These are phyloP conservation scores for Passiflora organensis DNA, from an alignment of 345 rosid species.

Conservation along the genomic window DNA sequence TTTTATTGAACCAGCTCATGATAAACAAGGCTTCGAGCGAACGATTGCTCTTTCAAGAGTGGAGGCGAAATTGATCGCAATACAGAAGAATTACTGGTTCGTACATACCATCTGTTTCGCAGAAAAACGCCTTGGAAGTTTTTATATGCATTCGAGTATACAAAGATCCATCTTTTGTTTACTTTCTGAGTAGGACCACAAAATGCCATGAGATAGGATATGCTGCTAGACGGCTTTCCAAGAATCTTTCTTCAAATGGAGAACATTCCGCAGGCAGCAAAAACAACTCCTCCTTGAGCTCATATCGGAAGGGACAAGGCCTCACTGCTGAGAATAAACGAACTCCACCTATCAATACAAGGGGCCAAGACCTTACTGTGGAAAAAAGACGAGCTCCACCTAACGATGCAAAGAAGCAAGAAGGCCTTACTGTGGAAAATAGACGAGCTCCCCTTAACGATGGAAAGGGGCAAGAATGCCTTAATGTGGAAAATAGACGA, in stretches of 20 bases:
- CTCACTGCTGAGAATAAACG: neutral
- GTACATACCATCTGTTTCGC: neutral
- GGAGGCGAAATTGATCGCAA: slow-evolving; percentile 34
- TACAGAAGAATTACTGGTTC: slow-evolving; percentile 60
- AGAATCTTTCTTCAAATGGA: slow-evolving; percentile 6
- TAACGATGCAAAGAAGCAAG: too few relatives aligned
- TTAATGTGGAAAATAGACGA: neutral
- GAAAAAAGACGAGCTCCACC: neutral
- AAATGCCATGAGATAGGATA: slow-evolving; percentile 67
- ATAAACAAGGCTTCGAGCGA: slow-evolving; percentile 81
- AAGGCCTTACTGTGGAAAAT: neutral
- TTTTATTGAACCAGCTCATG: slow-evolving; percentile 81
- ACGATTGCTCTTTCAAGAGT: slow-evolving; percentile 53
- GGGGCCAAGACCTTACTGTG: neutral
- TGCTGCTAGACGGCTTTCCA: slow-evolving; percentile 32
- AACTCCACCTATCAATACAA: neutral
- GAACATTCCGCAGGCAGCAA: slow-evolving; percentile 1
- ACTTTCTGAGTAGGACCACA: slow-evolving; percentile 32
- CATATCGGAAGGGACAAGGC: slow-evolving; percentile 12
- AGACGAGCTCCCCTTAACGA: too few relatives aligned
- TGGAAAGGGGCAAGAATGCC: slow-evolving; percentile 8
- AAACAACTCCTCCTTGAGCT: slow-evolving; percentile 6
- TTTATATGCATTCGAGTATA: neutral
- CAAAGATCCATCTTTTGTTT: slow-evolving; percentile 1
- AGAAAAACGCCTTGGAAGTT: neutral